Percentiles rank a stretch among this genome's conserved stretches.
Evolutionary conservation across 805 yeast species (phyloP).

Genomic region (Wickerhamiella hasegawae): DNA sequence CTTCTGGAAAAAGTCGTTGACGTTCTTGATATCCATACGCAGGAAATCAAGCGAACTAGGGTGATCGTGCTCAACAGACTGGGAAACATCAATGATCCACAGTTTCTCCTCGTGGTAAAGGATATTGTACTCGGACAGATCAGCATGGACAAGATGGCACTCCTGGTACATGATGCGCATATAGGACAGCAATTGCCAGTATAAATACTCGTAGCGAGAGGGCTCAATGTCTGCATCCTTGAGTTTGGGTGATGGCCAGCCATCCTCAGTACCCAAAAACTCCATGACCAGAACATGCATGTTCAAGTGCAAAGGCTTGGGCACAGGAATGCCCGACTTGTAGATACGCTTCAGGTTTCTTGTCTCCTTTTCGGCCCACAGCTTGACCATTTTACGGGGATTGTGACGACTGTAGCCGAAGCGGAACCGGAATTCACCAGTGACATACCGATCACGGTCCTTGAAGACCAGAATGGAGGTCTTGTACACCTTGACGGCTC

Average conservation of each 20-base stretch:
- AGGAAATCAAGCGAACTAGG: slow-evolving; percentile 91
- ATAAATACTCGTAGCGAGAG: slow-evolving; percentile 46
- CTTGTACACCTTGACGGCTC: slow-evolving; percentile 92
- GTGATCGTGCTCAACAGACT: slow-evolving; percentile 94
- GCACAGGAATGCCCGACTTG: slow-evolving; percentile 73
- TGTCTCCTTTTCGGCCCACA: slow-evolving; percentile 98
- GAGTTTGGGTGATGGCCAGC: slow-evolving; percentile 81
- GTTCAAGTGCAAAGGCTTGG: slow-evolving; percentile 78
- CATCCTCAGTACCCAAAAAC: slow-evolving; percentile 55
- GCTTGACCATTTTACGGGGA: slow-evolving; percentile 92
- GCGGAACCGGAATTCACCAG: slow-evolving; percentile 88
- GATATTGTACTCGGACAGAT: slow-evolving; percentile 86
- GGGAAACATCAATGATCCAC: slow-evolving; percentile 91
- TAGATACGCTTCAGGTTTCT: slow-evolving; percentile 75
- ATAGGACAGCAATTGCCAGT: slow-evolving; percentile 63
- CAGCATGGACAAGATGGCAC: slow-evolving; percentile 91
- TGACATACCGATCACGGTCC: slow-evolving; percentile 89
- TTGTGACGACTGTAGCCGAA: slow-evolving; percentile 72
- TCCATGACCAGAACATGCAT: slow-evolving; percentile 93
- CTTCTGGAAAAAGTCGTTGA: slow-evolving; percentile 70
- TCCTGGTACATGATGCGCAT: slow-evolving; percentile 78
- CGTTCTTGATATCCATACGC: slow-evolving; percentile 94
- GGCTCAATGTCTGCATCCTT: slow-evolving; percentile 61
- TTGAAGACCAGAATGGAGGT: slow-evolving; percentile 94
- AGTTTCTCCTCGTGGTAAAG: slow-evolving; percentile 58